phyloP scores from a whole-genome alignment of 2,329 filamentous ascomycete genomes.

The Chrysoporthe cubensis region DNA sequence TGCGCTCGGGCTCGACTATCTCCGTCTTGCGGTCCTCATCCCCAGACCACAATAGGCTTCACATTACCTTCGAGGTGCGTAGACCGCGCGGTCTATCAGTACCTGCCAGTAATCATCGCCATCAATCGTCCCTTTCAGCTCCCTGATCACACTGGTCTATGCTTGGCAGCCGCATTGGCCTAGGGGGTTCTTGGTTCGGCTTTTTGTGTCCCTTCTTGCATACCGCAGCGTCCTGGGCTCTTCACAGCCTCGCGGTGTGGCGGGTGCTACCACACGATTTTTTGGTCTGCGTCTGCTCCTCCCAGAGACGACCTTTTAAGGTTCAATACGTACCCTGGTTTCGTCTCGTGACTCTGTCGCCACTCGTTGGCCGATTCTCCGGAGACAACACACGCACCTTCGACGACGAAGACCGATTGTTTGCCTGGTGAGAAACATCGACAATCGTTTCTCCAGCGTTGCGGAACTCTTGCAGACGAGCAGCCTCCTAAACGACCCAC shows the following conservation, averaged over 20 bases:
- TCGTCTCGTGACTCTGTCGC: conserved; percentile 25
- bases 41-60: conserved; percentile 16
- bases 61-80: not conserved
- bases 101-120: not conserved
- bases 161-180: conserved; percentile 1
- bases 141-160: not conserved
- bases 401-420: conserved; percentile 11
- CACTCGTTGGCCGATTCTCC: conserved; percentile 21
- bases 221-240: not conserved
- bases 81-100: conserved; percentile 9
- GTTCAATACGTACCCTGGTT: conserved; percentile 14
- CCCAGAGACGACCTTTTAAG: conserved; percentile 3
- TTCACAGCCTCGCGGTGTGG: not conserved
- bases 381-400: conserved; percentile 8
- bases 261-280: not conserved
- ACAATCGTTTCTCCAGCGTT: not conserved
- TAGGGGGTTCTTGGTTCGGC: not conserved
- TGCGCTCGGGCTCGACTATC: conserved; percentile 12
- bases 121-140: not conserved
- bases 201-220: not conserved
- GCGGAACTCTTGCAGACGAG: not conserved
- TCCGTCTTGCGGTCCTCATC: conserved; percentile 6
- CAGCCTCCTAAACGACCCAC: conserved; percentile 3
- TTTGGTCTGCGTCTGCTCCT: conserved; percentile 3
- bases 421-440: conserved; percentile 3